Percentiles rank a stretch among this genome's conserved stretches.
phyloP scores from a whole-genome alignment of 768 basidiomycete species.

The Rhizopogon sp. region DNA sequence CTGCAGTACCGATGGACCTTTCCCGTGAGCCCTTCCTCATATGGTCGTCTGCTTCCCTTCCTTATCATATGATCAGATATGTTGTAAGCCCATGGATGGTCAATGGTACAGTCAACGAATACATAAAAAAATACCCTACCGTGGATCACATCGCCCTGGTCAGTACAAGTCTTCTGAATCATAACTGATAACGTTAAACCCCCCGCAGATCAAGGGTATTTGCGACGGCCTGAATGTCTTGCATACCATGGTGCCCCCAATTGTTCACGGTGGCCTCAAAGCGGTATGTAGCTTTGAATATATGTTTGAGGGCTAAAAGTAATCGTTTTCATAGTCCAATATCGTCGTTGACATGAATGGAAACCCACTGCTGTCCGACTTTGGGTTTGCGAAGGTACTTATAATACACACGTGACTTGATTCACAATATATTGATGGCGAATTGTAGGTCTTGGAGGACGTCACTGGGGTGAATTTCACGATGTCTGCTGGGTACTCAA shows the following conservation, averaged over 20 bases:
- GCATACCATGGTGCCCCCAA: constrained; percentile 44
- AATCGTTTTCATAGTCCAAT: constrained; percentile 33
- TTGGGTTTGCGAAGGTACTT: constrained; percentile 48
- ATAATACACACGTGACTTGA: not conserved
- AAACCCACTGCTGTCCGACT: constrained; percentile 49
- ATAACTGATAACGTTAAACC: not conserved
- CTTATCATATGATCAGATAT: constrained; percentile 30
- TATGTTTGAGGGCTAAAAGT: not conserved
- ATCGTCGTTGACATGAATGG: constrained; percentile 41
- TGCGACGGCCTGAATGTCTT: constrained; percentile 42
- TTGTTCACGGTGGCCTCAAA: constrained; percentile 54
- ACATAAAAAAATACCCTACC: constrained; percentile 35
- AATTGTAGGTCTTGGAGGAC: constrained; percentile 49
- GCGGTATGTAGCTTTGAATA: constrained; percentile 29
- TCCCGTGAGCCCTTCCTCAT: constrained; percentile 34
- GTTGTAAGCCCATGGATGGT: constrained; percentile 57
- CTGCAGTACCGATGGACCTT: constrained; percentile 51
- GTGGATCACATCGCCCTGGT: constrained; percentile 44
- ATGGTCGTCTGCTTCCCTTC: not conserved
- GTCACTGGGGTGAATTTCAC: constrained; percentile 54
- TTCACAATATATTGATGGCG: not conserved
- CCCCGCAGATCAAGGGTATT: constrained; percentile 40
- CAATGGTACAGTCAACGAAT: constrained; percentile 46
- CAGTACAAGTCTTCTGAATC: constrained; percentile 1
- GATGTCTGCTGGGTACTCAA: constrained; percentile 31